Conservation (phyloP, 1,139 yeast genomes). For the Blastobotrys raffinosifermentans region DNA sequence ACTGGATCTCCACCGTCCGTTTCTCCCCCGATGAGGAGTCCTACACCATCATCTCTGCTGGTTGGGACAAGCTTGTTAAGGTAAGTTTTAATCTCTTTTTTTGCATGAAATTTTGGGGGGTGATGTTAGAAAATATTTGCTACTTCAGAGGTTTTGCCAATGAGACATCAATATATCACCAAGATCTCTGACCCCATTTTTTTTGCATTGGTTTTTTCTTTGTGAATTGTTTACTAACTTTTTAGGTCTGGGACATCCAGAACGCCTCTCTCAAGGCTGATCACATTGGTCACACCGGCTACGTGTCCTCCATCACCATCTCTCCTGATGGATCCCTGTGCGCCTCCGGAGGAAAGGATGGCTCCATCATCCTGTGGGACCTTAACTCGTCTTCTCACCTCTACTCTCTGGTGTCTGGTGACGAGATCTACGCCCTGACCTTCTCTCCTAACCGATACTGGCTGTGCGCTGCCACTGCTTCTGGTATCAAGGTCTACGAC, state of each 20-base stretch:
- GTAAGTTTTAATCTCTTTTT: slow-evolving; percentile 53
- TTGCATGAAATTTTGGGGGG: slow-evolving; percentile 4
- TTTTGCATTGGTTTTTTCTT: slow-evolving; percentile 5
- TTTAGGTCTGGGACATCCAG: slow-evolving; percentile 89
- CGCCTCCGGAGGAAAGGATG: slow-evolving; percentile 99
- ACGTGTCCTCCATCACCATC: slow-evolving; percentile 94
- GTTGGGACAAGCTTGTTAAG: slow-evolving; percentile 99
- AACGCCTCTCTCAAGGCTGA: slow-evolving; percentile 89
- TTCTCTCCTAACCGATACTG: slow-evolving; percentile 99
- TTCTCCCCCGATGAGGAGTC: slow-evolving; percentile 68
- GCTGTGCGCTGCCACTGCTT: slow-evolving; percentile 99
- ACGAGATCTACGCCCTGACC: slow-evolving; percentile 96
- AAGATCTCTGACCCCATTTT: slow-evolving; percentile 82
- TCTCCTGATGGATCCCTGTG: slow-evolving; percentile 99
- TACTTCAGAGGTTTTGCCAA: slow-evolving; percentile 91
- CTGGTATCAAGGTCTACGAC: slow-evolving; percentile 98
- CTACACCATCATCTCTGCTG: slow-evolving; percentile 90
- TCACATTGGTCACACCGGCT: slow-evolving; percentile 99
- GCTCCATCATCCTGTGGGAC: slow-evolving; percentile 98
- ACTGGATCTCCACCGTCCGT: slow-evolving; percentile 99
- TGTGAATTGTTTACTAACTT: slow-evolving; percentile 35
- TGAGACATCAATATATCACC: slow-evolving; percentile 95
- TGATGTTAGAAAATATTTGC: slow-evolving; percentile 62
- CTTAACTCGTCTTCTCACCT: slow-evolving; percentile 81
- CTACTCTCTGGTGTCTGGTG: slow-evolving; percentile 93